Percentiles rank a stretch among this genome's conserved stretches.
Evolutionary conservation across 2,329 filamentous ascomycete genomes (phyloP).

Genomic region (Neobulgaria alba): DNA sequence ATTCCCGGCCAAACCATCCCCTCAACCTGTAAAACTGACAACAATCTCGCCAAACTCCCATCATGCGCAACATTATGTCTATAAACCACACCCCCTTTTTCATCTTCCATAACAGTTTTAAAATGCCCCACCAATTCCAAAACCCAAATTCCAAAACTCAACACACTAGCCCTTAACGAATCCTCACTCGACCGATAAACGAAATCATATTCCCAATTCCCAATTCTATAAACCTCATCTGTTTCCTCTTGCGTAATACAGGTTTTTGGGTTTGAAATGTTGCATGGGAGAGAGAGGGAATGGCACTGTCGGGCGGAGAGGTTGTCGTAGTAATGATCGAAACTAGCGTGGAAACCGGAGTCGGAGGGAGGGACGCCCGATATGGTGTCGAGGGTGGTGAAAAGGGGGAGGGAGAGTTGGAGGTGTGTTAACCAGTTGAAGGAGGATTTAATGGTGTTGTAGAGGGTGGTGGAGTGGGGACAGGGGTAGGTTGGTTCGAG

Average conservation of each 20-base stretch:
- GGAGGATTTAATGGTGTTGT: conserved; percentile 36
- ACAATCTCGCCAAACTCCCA: conserved; percentile 57
- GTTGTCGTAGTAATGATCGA: conserved; percentile 83
- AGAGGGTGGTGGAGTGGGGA: conserved; percentile 37
- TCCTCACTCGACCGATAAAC: conserved; percentile 60
- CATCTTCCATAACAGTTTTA: conserved; percentile 38
- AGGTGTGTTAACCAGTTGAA: conserved; percentile 59
- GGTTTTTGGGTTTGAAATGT: conserved; percentile 36
- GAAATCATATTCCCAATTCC: conserved; percentile 73
- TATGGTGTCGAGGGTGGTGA: conserved; percentile 52
- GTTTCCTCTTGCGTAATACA: conserved; percentile 58
- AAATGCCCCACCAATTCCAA: conserved; percentile 63
- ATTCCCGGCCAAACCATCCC: conserved; percentile 80
- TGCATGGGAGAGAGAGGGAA: conserved; percentile 60
- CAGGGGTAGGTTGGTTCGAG: conserved; percentile 69
- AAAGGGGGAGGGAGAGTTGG: conserved; percentile 44
- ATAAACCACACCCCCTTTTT: conserved; percentile 43
- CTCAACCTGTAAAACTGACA: conserved; percentile 64
- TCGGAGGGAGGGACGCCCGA: conserved; percentile 53
- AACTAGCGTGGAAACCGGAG: conserved; percentile 57
- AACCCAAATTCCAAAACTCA: conserved; percentile 63
- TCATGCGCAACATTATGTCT: conserved; percentile 77
- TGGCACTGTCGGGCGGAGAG: conserved; percentile 74
- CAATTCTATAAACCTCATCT: conserved; percentile 64
- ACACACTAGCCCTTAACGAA: conserved; percentile 53